Conservation (phyloP, 768 basidiomycete species). For the Lactifluus volemus region DNA sequence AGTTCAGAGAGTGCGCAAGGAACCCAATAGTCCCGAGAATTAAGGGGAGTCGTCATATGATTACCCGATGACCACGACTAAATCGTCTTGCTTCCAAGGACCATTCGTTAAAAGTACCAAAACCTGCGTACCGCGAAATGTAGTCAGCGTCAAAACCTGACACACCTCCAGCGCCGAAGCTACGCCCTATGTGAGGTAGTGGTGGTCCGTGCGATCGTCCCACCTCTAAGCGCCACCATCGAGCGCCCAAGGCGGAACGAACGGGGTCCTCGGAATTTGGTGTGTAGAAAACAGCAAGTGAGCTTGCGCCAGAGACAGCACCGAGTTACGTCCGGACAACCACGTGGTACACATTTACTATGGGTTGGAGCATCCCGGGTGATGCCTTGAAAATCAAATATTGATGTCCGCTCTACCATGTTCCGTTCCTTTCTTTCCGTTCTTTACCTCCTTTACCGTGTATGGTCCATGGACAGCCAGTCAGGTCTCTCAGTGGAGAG, state of each 20-base stretch:
- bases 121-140: neutral
- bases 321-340: neutral
- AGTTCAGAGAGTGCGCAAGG: neutral
- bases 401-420: neutral
- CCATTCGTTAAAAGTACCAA: neutral
- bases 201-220: neutral
- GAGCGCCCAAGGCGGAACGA: neutral
- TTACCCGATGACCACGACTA: neutral
- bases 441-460: too few species aligned
- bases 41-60: neutral
- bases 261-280: neutral
- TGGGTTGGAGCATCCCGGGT: neutral
- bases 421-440: too few species aligned
- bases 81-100: neutral
- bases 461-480: neutral
- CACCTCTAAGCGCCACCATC: neutral
- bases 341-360: neutral
- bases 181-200: neutral
- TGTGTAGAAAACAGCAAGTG: neutral
- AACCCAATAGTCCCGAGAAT: neutral
- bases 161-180: neutral
- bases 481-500: neutral
- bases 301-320: neutral
- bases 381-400: neutral
- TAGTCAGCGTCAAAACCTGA: neutral